Evolutionary conservation across 2,329 filamentous ascomycete species (phyloP).

Genomic region (Trichoderma koningiopsis): DNA sequence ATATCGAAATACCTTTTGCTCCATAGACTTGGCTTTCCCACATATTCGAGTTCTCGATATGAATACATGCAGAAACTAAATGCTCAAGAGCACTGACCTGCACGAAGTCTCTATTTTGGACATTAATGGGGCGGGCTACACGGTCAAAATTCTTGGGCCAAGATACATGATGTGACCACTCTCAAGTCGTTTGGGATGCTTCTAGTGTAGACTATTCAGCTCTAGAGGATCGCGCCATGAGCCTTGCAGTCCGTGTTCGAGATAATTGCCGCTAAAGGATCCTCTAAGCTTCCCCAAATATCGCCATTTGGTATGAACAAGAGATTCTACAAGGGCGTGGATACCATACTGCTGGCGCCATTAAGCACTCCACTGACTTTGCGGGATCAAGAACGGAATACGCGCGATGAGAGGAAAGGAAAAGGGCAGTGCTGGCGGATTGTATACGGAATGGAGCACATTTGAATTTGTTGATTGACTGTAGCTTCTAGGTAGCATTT

Average conservation of each 20-base stretch:
- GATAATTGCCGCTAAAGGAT: conserved; percentile 29
- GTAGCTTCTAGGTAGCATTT: background rate
- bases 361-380: conserved; percentile 45
- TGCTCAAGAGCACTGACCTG: too few species aligned
- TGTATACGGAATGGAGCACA: conserved; percentile 25
- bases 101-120: too few species aligned
- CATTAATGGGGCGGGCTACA: too few species aligned
- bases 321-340: conserved; percentile 32
- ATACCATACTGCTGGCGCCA: conserved; percentile 38
- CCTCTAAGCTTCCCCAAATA: conserved; percentile 47
- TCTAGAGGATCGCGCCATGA: background rate
- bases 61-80: too few species aligned
- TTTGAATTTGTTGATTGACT: background rate
- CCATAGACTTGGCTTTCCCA: too few species aligned
- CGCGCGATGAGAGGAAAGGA: conserved; percentile 34
- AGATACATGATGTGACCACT: too few species aligned
- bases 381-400: conserved; percentile 45
- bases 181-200: background rate
- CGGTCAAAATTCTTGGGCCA: background rate
- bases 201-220: background rate
- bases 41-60: too few species aligned
- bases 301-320: conserved; percentile 45
- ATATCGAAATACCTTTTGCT: too few species aligned
- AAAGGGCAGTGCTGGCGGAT: conserved; percentile 32
- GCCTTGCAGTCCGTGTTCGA: background rate